Evolutionary conservation across 371 early-diverging fungal genomes (phyloP).

Genomic region (Mortierella sp.): DNA sequence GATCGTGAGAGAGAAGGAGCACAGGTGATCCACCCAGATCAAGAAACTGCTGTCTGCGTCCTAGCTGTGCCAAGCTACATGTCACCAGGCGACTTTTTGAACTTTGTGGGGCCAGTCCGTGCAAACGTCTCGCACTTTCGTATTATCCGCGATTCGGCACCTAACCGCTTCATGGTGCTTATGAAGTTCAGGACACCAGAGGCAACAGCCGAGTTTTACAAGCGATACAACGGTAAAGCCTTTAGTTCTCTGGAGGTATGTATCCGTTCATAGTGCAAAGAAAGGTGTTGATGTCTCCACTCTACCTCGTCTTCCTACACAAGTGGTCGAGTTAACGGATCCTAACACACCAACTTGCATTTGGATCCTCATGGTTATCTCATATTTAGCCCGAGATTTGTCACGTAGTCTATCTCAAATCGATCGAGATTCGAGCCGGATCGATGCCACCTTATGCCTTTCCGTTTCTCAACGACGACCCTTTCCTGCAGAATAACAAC

Average conservation of each 20-base stretch:
- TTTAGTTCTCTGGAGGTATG: constrained; percentile 84
- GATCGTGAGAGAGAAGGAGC: constrained; percentile 29
- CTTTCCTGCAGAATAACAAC: constrained; percentile 34
- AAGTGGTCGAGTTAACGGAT: too few relatives aligned
- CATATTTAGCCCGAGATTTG: constrained; percentile 72
- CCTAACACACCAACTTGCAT: too few relatives aligned
- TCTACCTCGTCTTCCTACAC: not conserved
- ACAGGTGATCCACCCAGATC: constrained; percentile 38
- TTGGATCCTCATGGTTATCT: too few relatives aligned
- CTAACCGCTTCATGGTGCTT: constrained; percentile 88
- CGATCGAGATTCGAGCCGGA: constrained; percentile 67
- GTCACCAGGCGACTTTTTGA: constrained; percentile 85
- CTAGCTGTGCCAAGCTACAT: constrained; percentile 90
- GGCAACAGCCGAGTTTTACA: constrained; percentile 74
- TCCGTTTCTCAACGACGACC: constrained; percentile 62
- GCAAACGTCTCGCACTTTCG: constrained; percentile 71
- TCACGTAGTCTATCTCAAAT: constrained; percentile 79
- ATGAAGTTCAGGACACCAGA: constrained; percentile 72
- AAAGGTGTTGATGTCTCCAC: not conserved
- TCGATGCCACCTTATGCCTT: constrained; percentile 69
- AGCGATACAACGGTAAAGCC: constrained; percentile 80
- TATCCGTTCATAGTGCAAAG: not conserved
- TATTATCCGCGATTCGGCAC: constrained; percentile 79
- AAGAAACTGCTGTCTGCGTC: constrained; percentile 69
- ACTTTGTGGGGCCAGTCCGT: constrained; percentile 76